Percentiles rank a stretch among this genome's conserved stretches.
phyloP scores from a whole-genome alignment of 2,329 filamentous ascomycete species.

The Aspergillus arachidicola region DNA sequence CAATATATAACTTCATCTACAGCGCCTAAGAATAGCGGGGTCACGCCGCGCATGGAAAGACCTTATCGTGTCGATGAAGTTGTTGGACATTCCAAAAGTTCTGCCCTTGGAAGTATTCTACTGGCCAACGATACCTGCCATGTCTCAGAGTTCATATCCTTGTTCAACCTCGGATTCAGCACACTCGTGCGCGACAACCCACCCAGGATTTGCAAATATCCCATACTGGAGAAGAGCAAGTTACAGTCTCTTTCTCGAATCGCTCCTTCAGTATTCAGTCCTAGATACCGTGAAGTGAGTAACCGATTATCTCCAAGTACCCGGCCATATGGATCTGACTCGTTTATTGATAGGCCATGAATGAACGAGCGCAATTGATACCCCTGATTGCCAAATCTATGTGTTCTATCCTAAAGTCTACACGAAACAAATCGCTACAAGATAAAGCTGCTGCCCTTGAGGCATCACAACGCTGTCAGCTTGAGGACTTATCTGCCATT shows the following conservation, averaged over 20 bases:
- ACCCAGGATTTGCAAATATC: background rate
- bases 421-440: conserved; percentile 17
- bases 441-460: conserved; percentile 18
- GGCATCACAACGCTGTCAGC: background rate
- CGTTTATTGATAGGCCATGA: conserved; percentile 32
- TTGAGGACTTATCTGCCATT: background rate
- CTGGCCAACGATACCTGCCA: background rate
- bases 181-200: conserved; percentile 11
- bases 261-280: conserved; percentile 34
- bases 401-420: conserved; percentile 30
- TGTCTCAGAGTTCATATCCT: conserved; percentile 11
- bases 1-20: background rate
- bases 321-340: background rate
- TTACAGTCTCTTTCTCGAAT: conserved; percentile 26
- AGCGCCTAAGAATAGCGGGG: too few relatives aligned
- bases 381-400: conserved; percentile 39
- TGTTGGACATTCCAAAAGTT: background rate
- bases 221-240: conserved; percentile 7
- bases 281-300: conserved; percentile 32
- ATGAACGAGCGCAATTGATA: conserved; percentile 37
- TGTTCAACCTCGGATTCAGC: conserved; percentile 32
- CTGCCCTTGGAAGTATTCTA: background rate
- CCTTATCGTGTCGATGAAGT: background rate
- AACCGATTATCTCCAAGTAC: background rate
- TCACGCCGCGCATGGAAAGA: background rate